These are phyloP conservation scores for Malassezia sympodialis DNA, from an alignment of 1,284 basidiomycete species.

Conservation along the genomic window DNA sequence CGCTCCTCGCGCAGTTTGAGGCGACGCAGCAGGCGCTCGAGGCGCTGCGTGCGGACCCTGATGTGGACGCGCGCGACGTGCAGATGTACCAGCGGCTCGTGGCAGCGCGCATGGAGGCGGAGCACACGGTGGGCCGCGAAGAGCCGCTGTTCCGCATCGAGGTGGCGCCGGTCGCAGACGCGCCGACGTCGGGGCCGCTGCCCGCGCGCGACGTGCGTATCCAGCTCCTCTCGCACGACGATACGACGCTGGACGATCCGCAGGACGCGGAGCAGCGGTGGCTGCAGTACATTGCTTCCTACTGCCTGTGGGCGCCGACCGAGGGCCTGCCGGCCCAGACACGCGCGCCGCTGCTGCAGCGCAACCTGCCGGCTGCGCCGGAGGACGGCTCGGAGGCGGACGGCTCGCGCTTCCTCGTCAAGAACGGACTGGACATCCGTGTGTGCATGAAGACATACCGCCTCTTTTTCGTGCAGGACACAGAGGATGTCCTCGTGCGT, in stretches of 20 bases:
- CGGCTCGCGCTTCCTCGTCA: conserved; percentile 30
- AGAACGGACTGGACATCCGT: conserved; percentile 55
- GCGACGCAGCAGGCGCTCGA: conserved; percentile 23
- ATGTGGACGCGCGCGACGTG: conserved; percentile 43
- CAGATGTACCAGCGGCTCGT: conserved; percentile 68
- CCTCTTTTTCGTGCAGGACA: conserved; percentile 49
- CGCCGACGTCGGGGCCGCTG: neutral
- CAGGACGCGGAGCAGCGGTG: conserved; percentile 71
- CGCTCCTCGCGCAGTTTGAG: conserved; percentile 68
- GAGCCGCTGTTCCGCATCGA: conserved; percentile 86
- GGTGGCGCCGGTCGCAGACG: conserved; percentile 13
- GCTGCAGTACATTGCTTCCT: conserved; percentile 82
- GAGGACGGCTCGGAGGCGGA: conserved; percentile 1
- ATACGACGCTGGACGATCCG: conserved; percentile 72
- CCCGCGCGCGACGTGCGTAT: conserved; percentile 63
- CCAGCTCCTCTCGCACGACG: conserved; percentile 80
- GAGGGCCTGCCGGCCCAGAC: conserved; percentile 39
- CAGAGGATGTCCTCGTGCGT: conserved; percentile 48
- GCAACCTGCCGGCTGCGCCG: conserved; percentile 18
- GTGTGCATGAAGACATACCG: conserved; percentile 50
- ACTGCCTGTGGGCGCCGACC: conserved; percentile 51
- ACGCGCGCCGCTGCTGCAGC: conserved; percentile 38
- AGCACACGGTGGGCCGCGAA: conserved; percentile 71
- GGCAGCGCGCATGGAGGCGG: conserved; percentile 69
- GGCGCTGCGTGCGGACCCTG: conserved; percentile 26